A percentile compares a stretch with the other conserved stretches of the same genome.
Evolutionary conservation across 2,329 filamentous ascomycete species (phyloP).

Genomic region (Byssochlamys sp.): DNA sequence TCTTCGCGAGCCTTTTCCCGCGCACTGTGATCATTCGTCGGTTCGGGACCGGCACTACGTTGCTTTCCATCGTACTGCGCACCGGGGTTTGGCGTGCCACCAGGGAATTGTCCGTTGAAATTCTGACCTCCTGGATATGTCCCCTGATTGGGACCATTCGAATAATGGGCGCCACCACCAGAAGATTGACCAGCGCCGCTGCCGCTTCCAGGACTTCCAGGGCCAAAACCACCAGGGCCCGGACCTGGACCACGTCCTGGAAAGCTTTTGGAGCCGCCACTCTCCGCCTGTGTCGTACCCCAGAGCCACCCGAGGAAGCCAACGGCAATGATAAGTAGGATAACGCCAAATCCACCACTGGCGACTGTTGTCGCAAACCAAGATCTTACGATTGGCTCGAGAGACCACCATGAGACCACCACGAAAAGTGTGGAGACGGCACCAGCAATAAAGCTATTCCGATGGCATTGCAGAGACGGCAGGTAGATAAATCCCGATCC

Average conservation of each 20-base stretch:
- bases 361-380: slow-evolving; percentile 66
- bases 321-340: slow-evolving; percentile 62
- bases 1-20: slow-evolving; percentile 1
- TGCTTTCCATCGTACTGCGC: slow-evolving; percentile 27
- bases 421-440: slow-evolving; percentile 66
- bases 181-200: slow-evolving; percentile 14
- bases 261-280: slow-evolving; percentile 20
- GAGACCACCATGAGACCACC: slow-evolving; percentile 61
- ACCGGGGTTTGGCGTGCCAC: slow-evolving; percentile 17
- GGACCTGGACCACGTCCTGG: slow-evolving; percentile 11
- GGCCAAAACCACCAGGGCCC: slow-evolving; percentile 12
- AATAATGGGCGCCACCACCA: slow-evolving; percentile 9
- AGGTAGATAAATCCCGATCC: slow-evolving; percentile 87
- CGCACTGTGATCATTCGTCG: slow-evolving; percentile 7
- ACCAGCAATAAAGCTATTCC: slow-evolving; percentile 84
- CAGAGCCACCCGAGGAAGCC: slow-evolving; percentile 70
- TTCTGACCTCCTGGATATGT: slow-evolving; percentile 18
- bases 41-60: slow-evolving; percentile 18
- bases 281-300: slow-evolving; percentile 53
- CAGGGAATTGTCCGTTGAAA: slow-evolving; percentile 21
- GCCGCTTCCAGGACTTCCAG: slow-evolving; percentile 18
- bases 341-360: slow-evolving; percentile 62
- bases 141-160: slow-evolving; percentile 12
- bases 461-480: slow-evolving; percentile 74
- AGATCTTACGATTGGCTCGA: slow-evolving; percentile 62